Base-by-base conservation (phyloP, 495 filamentous ascomycete genomes). In the Darksidea phi region DNA sequence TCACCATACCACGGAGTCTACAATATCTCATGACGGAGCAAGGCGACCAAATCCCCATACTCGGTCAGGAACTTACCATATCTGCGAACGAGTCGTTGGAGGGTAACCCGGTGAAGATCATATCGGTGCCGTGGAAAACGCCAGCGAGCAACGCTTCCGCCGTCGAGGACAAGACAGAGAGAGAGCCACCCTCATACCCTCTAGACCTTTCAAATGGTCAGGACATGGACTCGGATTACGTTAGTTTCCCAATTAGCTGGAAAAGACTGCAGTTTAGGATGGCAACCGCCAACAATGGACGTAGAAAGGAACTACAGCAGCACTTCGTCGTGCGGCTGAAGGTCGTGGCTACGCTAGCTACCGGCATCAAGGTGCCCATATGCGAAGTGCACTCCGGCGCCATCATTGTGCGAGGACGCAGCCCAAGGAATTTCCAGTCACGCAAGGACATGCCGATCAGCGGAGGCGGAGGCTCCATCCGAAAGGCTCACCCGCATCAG, bases 41-140 rank as follows among this genome's bases (percentile, higher is more conserved):
- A 64, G 88, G 89, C 1, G 85, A 89, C 57, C 84, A 85, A 10
- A 84, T 88, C 48, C 86, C 86, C 0, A 84, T 94, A 20, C 73
- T 86, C 12, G 87, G 86, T 15, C 83, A 93, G 52, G 88, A 88
- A 59, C 84, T 93, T 5, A 84, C 84, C 26, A 87, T 96, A 18
- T 90, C 88, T 1, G 91, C 90, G 0, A 85, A 87, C n/a, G 91
- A 96, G 73, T 92, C 88, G 11, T 91, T 95, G 7, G 91, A 96
- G 70, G 88, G 89, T 21, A 91, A 91, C 61, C 70, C 85, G 0
- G 90, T 93, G 18, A 93, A 95, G 76, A 90, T 96, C 56, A 95
- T 96, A 38, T 89, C 86, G 2, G 91, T 96, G 26, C 91, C 91
- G 0, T 96, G 91, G 90, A 94, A 95, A 75, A 91, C 89, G 15